These are phyloP conservation scores for Acer yangbiense DNA, from an alignment of 345 rosid species.

Conservation along the genomic window DNA sequence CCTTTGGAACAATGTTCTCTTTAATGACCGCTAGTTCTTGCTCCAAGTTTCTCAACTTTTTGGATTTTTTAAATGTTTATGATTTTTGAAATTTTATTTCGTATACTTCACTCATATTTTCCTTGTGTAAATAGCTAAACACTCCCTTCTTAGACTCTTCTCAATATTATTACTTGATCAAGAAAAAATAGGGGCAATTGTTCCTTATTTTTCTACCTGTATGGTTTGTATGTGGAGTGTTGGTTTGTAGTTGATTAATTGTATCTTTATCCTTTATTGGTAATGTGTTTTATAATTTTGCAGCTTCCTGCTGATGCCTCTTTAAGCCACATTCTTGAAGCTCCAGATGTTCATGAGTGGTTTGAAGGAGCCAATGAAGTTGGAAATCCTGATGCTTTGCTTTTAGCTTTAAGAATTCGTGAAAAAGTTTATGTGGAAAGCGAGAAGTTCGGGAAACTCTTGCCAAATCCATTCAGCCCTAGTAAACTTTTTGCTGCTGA, in stretches of 20 bases:
- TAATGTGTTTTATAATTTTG: slow-evolving; percentile 18
- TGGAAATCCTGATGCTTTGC: slow-evolving; percentile 96
- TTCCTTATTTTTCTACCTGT: not conserved
- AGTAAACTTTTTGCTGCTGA: slow-evolving; percentile 68
- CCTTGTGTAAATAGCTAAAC: not conserved
- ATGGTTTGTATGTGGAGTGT: not conserved
- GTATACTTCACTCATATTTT: not conserved
- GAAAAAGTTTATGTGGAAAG: slow-evolving; percentile 56
- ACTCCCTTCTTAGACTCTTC: not conserved
- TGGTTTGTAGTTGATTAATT: not conserved
- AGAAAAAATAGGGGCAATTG: not conserved
- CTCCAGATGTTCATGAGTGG: slow-evolving; percentile 72
- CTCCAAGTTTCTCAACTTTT: not conserved
- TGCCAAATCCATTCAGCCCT: slow-evolving; percentile 82
- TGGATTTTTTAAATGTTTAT: not conserved
- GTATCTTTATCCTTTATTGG: not conserved
- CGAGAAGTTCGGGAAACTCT: slow-evolving; percentile 51
- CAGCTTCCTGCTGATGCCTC: slow-evolving; percentile 73
- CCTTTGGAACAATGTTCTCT: not conserved
- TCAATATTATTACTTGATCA: not conserved
- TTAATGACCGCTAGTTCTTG: not conserved
- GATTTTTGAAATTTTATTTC: not conserved
- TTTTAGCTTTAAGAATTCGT: slow-evolving; percentile 70
- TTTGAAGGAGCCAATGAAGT: slow-evolving; percentile 64
- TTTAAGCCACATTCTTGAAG: slow-evolving; percentile 65